A percentile compares a stretch with the other conserved stretches of the same genome.
Evolutionary conservation across 2,329 filamentous ascomycete species (phyloP).

Genomic region (Colletotrichum trifolii): DNA sequence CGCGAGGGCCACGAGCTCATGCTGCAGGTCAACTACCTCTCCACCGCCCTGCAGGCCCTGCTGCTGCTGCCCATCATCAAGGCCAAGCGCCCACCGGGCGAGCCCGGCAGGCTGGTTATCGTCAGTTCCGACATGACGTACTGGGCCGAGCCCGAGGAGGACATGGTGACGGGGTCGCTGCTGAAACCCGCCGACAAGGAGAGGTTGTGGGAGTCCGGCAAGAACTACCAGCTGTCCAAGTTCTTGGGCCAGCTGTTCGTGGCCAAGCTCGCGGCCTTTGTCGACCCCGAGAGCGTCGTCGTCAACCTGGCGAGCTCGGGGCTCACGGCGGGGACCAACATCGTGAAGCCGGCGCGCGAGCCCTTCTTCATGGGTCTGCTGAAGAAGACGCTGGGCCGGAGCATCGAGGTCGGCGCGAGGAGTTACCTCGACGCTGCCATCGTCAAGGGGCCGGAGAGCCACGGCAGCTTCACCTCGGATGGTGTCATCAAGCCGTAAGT

Average conservation of each 20-base stretch:
- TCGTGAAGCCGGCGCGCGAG: conserved; percentile 45
- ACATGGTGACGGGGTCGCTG: conserved; percentile 38
- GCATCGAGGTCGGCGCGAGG: conserved; percentile 51
- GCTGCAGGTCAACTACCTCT: conserved; percentile 44
- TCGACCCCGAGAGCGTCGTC: conserved; percentile 53
- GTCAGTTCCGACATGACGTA: conserved; percentile 44
- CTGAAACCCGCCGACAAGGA: conserved; percentile 46
- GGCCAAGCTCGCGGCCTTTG: conserved; percentile 48
- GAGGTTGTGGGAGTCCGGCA: conserved; percentile 37
- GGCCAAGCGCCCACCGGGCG: conserved; percentile 30
- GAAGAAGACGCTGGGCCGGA: conserved; percentile 44
- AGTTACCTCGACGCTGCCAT: conserved; percentile 58
- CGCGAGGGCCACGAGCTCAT: conserved; percentile 41
- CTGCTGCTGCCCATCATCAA: conserved; percentile 39
- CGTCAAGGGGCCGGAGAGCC: conserved; percentile 58
- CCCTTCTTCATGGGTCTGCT: conserved; percentile 35
- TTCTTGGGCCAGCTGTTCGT: conserved; percentile 49
- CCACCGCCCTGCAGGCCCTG: conserved; percentile 41
- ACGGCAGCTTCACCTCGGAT: conserved; percentile 59
- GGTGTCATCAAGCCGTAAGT: conserved; percentile 59
- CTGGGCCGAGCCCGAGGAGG: conserved; percentile 38
- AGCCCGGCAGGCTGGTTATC: conserved; percentile 44
- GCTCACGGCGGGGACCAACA: conserved; percentile 52
- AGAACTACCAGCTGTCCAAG: conserved; percentile 45
- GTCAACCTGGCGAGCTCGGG: conserved; percentile 62